Percentiles rank a stretch among this genome's conserved stretches.
Conservation (phyloP, 805 yeast genomes). For the Maudiozyma bulderi region DNA sequence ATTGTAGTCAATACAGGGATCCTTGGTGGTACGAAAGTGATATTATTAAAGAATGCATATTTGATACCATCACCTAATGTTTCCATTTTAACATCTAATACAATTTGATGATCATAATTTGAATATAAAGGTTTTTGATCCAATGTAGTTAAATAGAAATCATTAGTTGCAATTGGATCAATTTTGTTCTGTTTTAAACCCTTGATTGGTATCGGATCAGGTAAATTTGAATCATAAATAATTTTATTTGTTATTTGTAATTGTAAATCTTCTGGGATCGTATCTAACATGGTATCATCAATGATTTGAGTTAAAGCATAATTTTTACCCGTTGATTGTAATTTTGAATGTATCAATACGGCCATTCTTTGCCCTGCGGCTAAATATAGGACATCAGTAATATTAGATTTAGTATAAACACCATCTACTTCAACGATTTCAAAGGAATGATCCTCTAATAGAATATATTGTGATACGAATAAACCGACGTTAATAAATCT, state of each 20-base stretch:
- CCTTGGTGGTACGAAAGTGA: constrained; percentile 55
- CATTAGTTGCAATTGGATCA: constrained; percentile 21
- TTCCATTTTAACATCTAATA: constrained; percentile 52
- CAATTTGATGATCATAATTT: constrained; percentile 54
- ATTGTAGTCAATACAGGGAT: constrained; percentile 63
- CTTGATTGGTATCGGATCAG: constrained; percentile 11
- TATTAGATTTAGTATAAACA: constrained; percentile 48
- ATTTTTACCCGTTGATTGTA: constrained; percentile 33
- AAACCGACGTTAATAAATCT: constrained; percentile 60
- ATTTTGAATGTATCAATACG: constrained; percentile 52
- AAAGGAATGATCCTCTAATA: constrained; percentile 61
- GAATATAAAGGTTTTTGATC: constrained; percentile 41
- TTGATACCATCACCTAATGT: constrained; percentile 65
- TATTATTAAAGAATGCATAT: constrained; percentile 66
- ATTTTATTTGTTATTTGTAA: constrained; percentile 47
- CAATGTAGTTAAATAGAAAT: constrained; percentile 28
- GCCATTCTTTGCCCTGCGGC: constrained; percentile 79
- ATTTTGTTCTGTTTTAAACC: constrained; percentile 18
- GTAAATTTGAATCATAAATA: constrained; percentile 35
- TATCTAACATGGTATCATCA: constrained; percentile 62
- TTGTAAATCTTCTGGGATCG: constrained; percentile 48
- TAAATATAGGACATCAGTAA: constrained; percentile 47
- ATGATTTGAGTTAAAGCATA: constrained; percentile 53
- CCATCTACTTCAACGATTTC: constrained; percentile 72
- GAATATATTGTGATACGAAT: constrained; percentile 63